Evolutionary conservation across 805 yeast species (phyloP), one percentile per base, ranked within the genome.

Genomic region (Wickerhamomyces kurtzmanii): DNA sequence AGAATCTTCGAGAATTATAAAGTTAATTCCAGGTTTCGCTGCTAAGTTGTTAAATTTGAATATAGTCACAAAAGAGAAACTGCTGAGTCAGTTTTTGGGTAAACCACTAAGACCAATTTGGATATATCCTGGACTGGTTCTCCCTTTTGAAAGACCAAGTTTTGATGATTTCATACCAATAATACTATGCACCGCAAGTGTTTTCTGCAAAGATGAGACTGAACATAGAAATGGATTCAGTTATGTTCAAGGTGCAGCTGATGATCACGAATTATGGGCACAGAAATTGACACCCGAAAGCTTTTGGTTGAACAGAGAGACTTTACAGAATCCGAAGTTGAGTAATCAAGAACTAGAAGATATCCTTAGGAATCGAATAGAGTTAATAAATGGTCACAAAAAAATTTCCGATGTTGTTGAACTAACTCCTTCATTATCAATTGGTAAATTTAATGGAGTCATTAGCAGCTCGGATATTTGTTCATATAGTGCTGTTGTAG

Each of bases 181-280:
- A 8, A 42, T 72, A 7, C 53, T 70, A 27, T 62, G 83, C 28
- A 76, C 85, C 0, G 78, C 81, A 0, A 78, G 87, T 23, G 59
- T 62, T 31, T 62, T 59, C 45, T 69, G 65, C 12, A 77, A 71
- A 38, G 83, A 75, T 47, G 84, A 82, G 6, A 53, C 56, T 6
- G 63, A 57, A 28, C 54, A 55, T 26, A 40, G 63, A 26, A 33
- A 49, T 7, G 77, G 74, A 0, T 76, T 55, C 38, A 52, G 64
- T 0, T 86, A 86, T 45, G 81, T 85, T 1, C 96, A 85, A 51
- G 96, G 96, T 2, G 91, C 95, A 0, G 96, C 91, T 0, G 96
- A 86, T 50, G 96, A 87, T 43, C 94, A 86, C 47, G 96, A 86
- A 43, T 57, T 77, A 8, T 86, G 96, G 96, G 68, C 78, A 0